phyloP scores from a whole-genome alignment of 345 rosid genomes.

The Acer saccharum region DNA sequence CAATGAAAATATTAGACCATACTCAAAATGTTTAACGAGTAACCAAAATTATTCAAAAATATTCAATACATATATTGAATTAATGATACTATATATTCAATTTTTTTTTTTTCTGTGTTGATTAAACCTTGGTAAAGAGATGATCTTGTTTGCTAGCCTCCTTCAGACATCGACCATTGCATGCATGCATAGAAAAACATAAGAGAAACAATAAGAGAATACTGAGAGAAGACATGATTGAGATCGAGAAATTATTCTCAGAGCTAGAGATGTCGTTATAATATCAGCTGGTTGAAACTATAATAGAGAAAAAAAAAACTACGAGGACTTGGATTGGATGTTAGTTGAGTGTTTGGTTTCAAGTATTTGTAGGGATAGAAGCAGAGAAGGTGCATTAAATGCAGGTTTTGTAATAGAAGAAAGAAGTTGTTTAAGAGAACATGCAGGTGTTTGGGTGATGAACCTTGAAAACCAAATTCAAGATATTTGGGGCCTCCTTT shows the following conservation, averaged over 20 bases:
- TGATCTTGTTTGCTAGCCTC: slow-evolving; percentile 10
- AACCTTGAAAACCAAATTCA: slow-evolving; percentile 37
- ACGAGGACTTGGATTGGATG: neutral
- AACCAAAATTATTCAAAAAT: neutral
- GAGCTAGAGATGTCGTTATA: neutral
- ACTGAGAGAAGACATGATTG: slow-evolving; percentile 29
- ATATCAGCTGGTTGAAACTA: neutral
- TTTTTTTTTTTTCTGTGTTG: neutral
- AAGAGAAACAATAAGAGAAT: slow-evolving; percentile 25
- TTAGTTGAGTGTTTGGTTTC: slow-evolving; percentile 23
- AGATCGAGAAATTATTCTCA: neutral
- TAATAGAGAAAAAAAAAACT: neutral
- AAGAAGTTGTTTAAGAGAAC: slow-evolving; percentile 48
- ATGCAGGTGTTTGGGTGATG: slow-evolving; percentile 52
- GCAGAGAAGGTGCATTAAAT: slow-evolving; percentile 48
- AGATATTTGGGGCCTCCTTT: slow-evolving; percentile 41
- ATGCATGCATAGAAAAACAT: slow-evolving; percentile 50
- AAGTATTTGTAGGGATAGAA: slow-evolving; percentile 39
- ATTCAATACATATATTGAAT: neutral
- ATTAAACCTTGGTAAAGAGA: slow-evolving; percentile 26
- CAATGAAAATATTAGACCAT: neutral
- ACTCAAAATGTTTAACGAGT: neutral
- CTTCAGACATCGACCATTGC: slow-evolving; percentile 42
- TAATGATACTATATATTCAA: neutral
- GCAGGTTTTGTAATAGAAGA: slow-evolving; percentile 43